Evolutionary conservation across 306 rosid genomes (phyloP).

Genomic region (Cotoneaster glaucophyllus): DNA sequence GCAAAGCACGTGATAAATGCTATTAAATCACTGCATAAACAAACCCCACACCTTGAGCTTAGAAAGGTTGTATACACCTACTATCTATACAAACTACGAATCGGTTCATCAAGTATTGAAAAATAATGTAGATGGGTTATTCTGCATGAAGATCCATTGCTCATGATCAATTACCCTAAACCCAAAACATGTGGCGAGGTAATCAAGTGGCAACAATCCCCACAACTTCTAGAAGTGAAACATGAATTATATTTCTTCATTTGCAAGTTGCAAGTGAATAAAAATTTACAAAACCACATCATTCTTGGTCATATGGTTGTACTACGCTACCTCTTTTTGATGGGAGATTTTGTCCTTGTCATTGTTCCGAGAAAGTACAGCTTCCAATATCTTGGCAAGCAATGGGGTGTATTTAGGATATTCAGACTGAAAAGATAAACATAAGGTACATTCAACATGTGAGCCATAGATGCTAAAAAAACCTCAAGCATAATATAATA

Average conservation of each 20-base stretch:
- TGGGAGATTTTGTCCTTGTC: constrained; percentile 45
- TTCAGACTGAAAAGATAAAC: constrained; percentile 60
- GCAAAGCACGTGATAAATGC: neutral
- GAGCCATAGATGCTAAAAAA: neutral
- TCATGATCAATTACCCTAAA: neutral
- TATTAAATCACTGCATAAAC: neutral
- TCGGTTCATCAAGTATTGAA: neutral
- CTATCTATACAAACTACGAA: neutral
- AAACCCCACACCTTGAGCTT: neutral
- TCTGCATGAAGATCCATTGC: neutral
- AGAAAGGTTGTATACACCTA: neutral
- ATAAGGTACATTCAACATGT: neutral
- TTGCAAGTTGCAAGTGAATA: neutral
- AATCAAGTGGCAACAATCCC: neutral
- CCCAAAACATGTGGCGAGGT: neutral
- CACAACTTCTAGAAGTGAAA: neutral
- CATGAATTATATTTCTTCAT: neutral
- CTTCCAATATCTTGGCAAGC: constrained; percentile 83
- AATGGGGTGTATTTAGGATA: constrained; percentile 81
- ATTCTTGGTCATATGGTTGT: neutral
- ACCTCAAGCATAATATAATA: neutral
- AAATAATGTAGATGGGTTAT: neutral
- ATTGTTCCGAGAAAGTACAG: constrained; percentile 55
- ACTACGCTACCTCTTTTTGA: constrained; percentile 54
- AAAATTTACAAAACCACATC: neutral